Evolutionary conservation across 2,329 filamentous ascomycete genomes (phyloP).

Genomic region (Aspergillus clavatus): DNA sequence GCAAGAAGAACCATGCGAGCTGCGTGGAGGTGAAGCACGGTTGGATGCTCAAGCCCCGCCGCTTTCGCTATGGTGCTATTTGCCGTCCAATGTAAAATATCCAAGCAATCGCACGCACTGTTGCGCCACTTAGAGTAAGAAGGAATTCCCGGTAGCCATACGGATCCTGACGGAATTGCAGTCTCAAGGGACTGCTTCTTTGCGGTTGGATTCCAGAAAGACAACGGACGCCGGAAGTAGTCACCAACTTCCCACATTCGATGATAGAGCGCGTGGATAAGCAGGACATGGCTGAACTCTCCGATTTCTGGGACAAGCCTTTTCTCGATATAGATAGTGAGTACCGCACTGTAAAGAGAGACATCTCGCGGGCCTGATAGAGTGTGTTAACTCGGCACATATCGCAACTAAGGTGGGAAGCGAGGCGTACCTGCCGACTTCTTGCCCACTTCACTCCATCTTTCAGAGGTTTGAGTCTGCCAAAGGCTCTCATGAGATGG

Average conservation of each 20-base stretch:
- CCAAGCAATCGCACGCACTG: constrained; percentile 44
- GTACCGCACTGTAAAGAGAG: constrained; percentile 41
- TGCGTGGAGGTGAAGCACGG: constrained; percentile 53
- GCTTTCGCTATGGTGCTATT: constrained; percentile 48
- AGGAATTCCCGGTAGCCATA: constrained; percentile 47
- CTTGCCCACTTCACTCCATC: constrained; percentile 29
- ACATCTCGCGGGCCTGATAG: constrained; percentile 21
- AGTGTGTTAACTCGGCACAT: constrained; percentile 3
- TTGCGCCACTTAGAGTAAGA: constrained; percentile 46
- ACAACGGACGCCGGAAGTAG: constrained; percentile 44
- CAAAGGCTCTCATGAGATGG: constrained; percentile 41
- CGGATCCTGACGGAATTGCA: constrained; percentile 31
- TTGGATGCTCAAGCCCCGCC: constrained; percentile 51
- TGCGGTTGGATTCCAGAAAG: constrained; percentile 43
- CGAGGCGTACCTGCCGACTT: constrained; percentile 20
- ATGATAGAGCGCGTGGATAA: constrained; percentile 49
- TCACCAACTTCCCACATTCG: constrained; percentile 47
- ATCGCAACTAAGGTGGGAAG: neutral
- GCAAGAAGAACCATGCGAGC: constrained; percentile 51
- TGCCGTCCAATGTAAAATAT: constrained; percentile 56
- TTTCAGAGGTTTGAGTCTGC: constrained; percentile 32
- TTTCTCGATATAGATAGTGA: constrained; percentile 49
- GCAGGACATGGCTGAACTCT: constrained; percentile 47
- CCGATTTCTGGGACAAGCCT: constrained; percentile 40
- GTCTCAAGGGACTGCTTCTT: constrained; percentile 35